Evolutionary conservation across 176 grass and related monocot genomes (phyloP), one percentile per base, ranked within the genome.

Genomic region (Lolium multiflorum): DNA sequence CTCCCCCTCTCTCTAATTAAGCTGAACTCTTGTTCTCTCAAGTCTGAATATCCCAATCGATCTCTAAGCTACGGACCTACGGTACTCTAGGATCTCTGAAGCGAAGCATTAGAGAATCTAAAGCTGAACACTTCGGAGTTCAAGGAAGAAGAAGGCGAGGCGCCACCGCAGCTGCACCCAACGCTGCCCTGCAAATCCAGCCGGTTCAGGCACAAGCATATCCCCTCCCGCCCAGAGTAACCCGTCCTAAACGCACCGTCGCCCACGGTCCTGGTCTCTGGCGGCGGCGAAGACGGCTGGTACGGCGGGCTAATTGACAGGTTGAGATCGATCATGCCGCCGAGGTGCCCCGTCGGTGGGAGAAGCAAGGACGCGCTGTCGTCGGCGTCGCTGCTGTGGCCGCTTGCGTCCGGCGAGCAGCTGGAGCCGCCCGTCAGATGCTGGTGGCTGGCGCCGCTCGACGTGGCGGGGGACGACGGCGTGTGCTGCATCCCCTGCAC

Each of bases 281-380:
- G n/a, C 20, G 87, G 26, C 25, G 59, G 49, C 3, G 88, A 70
- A 14, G 84, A 64, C 10, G 74, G 86, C 18, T 93, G 81, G 69
- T n/a, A 85, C 16, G 94, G 91, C 15, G 85, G 82, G 79, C 94
- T 89, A 77, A 96, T 83, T 12, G 91, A 93, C 21, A 96, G 74
- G 69, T 93, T 93, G 37, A 96, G 94, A 47, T 96, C 91, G 61
- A 96, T 93, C 70, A 71, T 66, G 20, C 56, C 46, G 80, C 66
- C 78, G 65, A 75, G 26, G 56, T 74, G 47, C 35, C 38, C 37
- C 16, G 20, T 60, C 11, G 14, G 46, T 74, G 22, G 62, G 57
- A 43, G 57, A 43, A n/a, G 72, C 72, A 60, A 24, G 9, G 73
- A 18, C 1, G 11, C n/a, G 38, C 73, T 82, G 46, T 85, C 79